Base-by-base conservation (phyloP, 2,329 filamentous ascomycete genomes). In the Talaromyces sp. region DNA sequence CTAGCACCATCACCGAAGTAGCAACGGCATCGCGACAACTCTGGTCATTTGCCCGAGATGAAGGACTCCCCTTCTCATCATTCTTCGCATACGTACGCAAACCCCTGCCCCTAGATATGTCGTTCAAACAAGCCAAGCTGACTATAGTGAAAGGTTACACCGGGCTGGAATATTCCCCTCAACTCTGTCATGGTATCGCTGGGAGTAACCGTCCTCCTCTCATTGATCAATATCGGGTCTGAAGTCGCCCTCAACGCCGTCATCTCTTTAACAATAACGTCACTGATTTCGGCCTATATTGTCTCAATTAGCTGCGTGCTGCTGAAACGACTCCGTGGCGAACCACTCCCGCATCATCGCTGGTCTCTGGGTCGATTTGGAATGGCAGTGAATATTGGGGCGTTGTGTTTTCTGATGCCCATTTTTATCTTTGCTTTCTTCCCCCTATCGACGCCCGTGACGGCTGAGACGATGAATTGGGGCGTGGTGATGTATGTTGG, bases 1-100 rank as follows among this genome's bases (percentile, higher is more conserved):
- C 75, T 16, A 77, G 77, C 32, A 80, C 77, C 13, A 78, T 82
- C 17, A 79, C 78, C 1, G 80, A 82, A 53, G 76, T 86, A 0
- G 81, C 80, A 1, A 81, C 84, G 0, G 82, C 83, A 0, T 84
- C 82, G 0, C 76, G 82, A 11, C 77, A 83, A 50, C 77, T 81
- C 10, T 85, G 80, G 79, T 80, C 82, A 0, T 84, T 84, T 61
- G 72, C 75, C 3, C 70, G 75, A 20, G 75, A 77, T 50, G 59
- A 64, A 29, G 75, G 75, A 3, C 48, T 77, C 3, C 74, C 73
- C 3, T 74, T 72, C 52, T 74, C 70, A 22, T 46, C 55, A 0
- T 73, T 71, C 49, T 70, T 77, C 22, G 65, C 66, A 47, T 65
- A 72, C 54, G 74, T 77, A 64, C 55, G 70, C 40, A 24, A 35